Conservation (phyloP, 352 stramenopile species). For the Phytophthora podocarpi region DNA sequence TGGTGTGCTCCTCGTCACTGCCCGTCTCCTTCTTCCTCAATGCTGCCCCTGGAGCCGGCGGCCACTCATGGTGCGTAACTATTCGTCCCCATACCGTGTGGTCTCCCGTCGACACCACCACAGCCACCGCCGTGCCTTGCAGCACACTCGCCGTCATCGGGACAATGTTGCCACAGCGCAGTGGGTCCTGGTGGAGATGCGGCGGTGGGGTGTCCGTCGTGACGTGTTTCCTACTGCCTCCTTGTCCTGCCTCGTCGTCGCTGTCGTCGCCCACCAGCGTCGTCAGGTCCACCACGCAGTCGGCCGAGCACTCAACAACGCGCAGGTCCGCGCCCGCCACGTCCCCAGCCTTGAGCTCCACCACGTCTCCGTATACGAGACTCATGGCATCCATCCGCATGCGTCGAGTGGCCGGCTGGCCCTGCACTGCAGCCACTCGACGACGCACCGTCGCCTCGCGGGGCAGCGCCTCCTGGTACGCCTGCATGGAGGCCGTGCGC, state of each 20-base stretch:
- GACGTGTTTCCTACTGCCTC: conserved; percentile 43
- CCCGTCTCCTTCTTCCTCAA: conserved; percentile 20
- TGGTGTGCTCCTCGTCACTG: conserved; percentile 29
- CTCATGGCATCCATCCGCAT: conserved; percentile 92
- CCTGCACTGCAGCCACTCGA: conserved; percentile 18
- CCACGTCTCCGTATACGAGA: conserved; percentile 93
- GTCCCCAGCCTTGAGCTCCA: conserved; percentile 90
- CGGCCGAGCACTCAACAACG: conserved; percentile 75
- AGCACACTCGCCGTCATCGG: conserved; percentile 68
- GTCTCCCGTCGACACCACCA: conserved; percentile 80
- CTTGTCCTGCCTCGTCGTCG: conserved; percentile 29
- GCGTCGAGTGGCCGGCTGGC: conserved; percentile 55
- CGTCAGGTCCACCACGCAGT: conserved; percentile 78
- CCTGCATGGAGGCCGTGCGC: conserved; percentile 90
- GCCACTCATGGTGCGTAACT: conserved; percentile 67
- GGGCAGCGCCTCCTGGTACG: conserved; percentile 84
- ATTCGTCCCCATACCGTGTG: conserved; percentile 73
- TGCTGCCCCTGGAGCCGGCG: conserved; percentile 20
- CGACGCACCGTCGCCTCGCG: conserved; percentile 91
- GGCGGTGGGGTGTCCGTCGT: conserved; percentile 19
- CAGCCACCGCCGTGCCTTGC: conserved; percentile 55
- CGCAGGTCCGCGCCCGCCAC: conserved; percentile 90
- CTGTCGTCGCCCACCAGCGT: conserved; percentile 42
- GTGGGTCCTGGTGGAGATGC: conserved; percentile 32
- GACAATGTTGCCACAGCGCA: conserved; percentile 71